Evolutionary conservation across 2,329 filamentous ascomycete genomes (phyloP), one percentile per base, ranked within the genome.

Genomic region (Neophaeococcomyces mojaviensis): DNA sequence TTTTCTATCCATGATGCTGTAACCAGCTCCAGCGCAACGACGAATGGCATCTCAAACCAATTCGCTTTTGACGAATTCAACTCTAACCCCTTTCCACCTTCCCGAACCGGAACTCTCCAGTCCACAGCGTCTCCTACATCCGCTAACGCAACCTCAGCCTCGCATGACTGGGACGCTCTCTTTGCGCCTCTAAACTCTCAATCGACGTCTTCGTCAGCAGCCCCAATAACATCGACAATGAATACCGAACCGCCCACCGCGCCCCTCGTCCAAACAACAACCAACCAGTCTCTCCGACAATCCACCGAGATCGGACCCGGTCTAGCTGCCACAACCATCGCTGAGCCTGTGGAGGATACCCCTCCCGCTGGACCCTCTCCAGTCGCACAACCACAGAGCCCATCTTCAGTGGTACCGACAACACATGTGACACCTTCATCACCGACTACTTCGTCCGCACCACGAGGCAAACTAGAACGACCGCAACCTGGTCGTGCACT

Each of bases 141-240:
- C 37, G 61, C 68, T 48, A 60, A 61, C 63, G 36, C 54, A 65
- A 35, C 65, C 67, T 49, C 61, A 64, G 61, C 65, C 1, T 64
- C 69, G 28, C 85, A 94, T 56, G 90, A 97, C 63, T 97, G 92
- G 92, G 90, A 97, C 59, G 85, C 88, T 32, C 87, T 97, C 46
- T 97, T 97, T 67, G 84, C 86, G 4, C 51, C 53, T 3, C 35
- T 55, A 33, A 48, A 48, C 20, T 42, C 49, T 3, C 44, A 49
- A 16, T 35, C 39, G 6, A 85, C 90, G 20, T 30, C 39, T n/a
- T 36, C 47, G 10, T 9, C 44, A 10, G 12, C 12, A 19, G 9
- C 28, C 13, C 8, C 28, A 3, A 24, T 24, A 20, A 30, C 34
- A 16, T 42, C 46, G n/a, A 22, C 37, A 1, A 20, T 10, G 10